Base-by-base conservation (phyloP, 2,329 filamentous ascomycete species). In the Cytospora paraplurivora region DNA sequence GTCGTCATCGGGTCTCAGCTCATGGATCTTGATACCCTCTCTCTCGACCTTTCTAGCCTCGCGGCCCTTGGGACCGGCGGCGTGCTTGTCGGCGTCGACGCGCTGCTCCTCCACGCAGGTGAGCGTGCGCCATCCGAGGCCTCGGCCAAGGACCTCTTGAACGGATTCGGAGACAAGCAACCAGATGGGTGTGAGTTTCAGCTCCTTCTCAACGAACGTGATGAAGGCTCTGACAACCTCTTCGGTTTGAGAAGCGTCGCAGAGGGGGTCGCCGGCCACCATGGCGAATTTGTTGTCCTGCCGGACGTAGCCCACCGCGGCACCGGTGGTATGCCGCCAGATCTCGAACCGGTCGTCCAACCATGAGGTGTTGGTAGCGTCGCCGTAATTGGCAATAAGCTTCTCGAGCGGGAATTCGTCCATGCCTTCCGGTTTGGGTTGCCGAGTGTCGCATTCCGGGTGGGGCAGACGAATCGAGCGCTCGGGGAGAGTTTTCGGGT, bases 311-410 rank as follows among this genome's bases (percentile, higher is more conserved):
- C 92, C 91, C 38, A 97, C 83, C 6, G 93, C 93, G 0, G 93
- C 93, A 56, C 93, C 93, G 2, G 90, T 94, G 27, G 84, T 78
- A 72, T 97, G 92, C 35, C 93, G 88, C 92, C 92, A 97, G 63
- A 96, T 88, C 72, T 91, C 84, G 74, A 93, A 97, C 7, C 92
- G 88, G 7, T 93, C 90, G 74, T 97, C 93, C 8, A 95, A 85
- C 92, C 93, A 97, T 0, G 92, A 95, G 0, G 93, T 97, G 72
- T 96, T 96, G 56, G 92, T 93, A 1, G 93, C 92, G 75, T 97
- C 93, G 67, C 93, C 93, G 70, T 97, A 97, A 76, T 97, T 97
- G 72, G 92, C 92, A 74, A 97, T 93, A 50, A 97, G 87, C 73
- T 96, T 90, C 73, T 93, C 91, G 6, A 97, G 74, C 0, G 91